Base-by-base conservation (phyloP, 23 red algal genomes). In the Gracilaria domingensis region DNA sequence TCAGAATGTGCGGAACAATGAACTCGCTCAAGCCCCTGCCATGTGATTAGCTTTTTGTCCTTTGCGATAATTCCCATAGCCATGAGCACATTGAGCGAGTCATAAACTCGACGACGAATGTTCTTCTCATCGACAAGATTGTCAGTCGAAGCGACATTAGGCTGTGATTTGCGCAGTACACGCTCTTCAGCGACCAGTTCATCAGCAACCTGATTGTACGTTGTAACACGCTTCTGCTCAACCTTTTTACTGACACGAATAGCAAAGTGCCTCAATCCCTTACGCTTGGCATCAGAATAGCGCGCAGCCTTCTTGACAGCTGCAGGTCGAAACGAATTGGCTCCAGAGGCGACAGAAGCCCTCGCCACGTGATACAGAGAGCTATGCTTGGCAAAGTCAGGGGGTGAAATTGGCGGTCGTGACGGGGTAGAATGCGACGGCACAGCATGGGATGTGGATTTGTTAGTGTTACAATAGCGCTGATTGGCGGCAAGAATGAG, bases 31-130 rank as follows among this genome's bases (percentile, higher is more conserved):
- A 99, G 88, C 18, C 97, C 97, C 45, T 85, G 89, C 97, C 97
- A 99, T 34, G 62, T 75, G 60, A 99, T 96, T 21, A 80, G 42
- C 81, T 95, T 95, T 62, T 94, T 89, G 25, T 95, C 83, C 75
- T 99, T 99, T 69, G 76, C 82, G 35, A 99, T 93, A 17, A 99
- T 93, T 36, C 93, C 88, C 81, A 99, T 96, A 9, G 97, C 97
- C 83, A 95, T 96, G 37, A 99, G 83, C 4, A 99, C 97, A 73
- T 99, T 99, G 16, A 99, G 75, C 24, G 94, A 93, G 83, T 99
- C 97, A 37, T 99, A 99, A 17, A 99, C 97, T 34, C 97, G 88
- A 20, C 97, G 84, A 18, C 97, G 90, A 58, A 99, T 94, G 80
- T 99, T 99, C 60, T 96, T 98, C 88, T 98, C 96, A 56, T 98